Evolutionary conservation across 495 filamentous ascomycete species (phyloP).

Genomic region (Neurospora terricola): DNA sequence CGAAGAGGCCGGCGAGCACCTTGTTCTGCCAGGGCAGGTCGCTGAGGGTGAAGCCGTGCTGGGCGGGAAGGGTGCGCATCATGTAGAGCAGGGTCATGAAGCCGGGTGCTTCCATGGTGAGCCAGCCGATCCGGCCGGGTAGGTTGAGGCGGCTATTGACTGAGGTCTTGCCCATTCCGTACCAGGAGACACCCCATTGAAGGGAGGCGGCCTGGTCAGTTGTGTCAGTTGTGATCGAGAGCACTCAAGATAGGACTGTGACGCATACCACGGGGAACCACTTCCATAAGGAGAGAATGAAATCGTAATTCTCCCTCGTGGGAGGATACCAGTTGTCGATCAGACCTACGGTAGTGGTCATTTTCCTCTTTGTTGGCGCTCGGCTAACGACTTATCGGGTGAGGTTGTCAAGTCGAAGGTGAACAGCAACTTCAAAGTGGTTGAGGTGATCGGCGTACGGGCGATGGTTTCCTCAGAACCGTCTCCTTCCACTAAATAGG

Average conservation of each 20-base stretch:
- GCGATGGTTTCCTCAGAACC: not conserved
- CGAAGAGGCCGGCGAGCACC: conserved; percentile 54
- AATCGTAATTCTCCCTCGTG: conserved; percentile 38
- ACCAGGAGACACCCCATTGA: conserved; percentile 56
- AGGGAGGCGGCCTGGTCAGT: conserved; percentile 39
- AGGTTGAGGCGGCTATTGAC: conserved; percentile 62
- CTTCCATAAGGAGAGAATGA: conserved; percentile 43
- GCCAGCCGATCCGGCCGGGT: conserved; percentile 81
- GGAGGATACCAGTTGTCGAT: conserved; percentile 42
- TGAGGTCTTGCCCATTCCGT: conserved; percentile 84
- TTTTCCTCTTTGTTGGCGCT: not conserved
- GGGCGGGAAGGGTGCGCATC: conserved; percentile 52
- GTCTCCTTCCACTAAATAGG: not conserved
- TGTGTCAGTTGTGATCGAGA: conserved; percentile 2
- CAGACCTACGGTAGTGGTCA: conserved; percentile 19
- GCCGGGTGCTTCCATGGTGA: conserved; percentile 73
- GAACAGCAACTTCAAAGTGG: not conserved
- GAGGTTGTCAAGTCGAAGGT: not conserved
- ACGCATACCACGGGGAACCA: conserved; percentile 33
- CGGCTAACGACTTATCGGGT: not conserved
- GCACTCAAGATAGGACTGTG: not conserved
- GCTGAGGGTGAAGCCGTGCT: conserved; percentile 31
- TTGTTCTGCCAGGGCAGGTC: conserved; percentile 58
- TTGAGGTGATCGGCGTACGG: not conserved
- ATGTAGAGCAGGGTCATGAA: conserved; percentile 69